A percentile compares a stretch with the other conserved stretches of the same genome.
These are phyloP conservation scores for Hemileccinum impolitum DNA, from an alignment of 768 basidiomycete genomes.

Conservation along the genomic window DNA sequence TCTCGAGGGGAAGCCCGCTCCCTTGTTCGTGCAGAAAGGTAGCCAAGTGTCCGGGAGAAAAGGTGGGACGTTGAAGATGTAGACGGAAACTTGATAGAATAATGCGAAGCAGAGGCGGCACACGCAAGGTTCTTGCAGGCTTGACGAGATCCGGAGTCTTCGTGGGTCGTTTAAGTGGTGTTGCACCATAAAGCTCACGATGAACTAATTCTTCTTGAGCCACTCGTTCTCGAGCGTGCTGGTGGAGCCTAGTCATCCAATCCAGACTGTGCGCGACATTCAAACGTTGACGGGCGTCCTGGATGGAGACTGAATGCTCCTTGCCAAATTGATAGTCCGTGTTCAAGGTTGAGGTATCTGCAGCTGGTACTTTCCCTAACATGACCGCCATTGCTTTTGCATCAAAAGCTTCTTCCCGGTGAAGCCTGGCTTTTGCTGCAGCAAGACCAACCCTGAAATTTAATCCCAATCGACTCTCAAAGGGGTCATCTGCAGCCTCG, in stretches of 20 bases:
- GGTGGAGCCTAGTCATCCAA: constrained; percentile 61
- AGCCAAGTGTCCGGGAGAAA: constrained; percentile 50
- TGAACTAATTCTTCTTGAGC: constrained; percentile 47
- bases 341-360: constrained; percentile 36
- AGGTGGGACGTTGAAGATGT: constrained; percentile 55
- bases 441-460: constrained; percentile 71
- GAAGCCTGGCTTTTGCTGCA: constrained; percentile 66
- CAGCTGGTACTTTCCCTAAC: constrained; percentile 24
- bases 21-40: constrained; percentile 69
- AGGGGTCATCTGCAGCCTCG: constrained; percentile 81
- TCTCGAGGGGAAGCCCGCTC: constrained; percentile 61
- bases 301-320: constrained; percentile 62
- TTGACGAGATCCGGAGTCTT: constrained; percentile 44
- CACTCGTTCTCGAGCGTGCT: constrained; percentile 44
- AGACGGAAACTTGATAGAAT: constrained; percentile 59
- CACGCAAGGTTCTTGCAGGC: constrained; percentile 30
- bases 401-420: constrained; percentile 76
- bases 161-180: constrained; percentile 27
- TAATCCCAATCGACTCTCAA: constrained; percentile 73
- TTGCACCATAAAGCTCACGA: constrained; percentile 42
- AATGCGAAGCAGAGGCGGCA: constrained; percentile 70
- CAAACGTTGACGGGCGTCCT: constrained; percentile 69
- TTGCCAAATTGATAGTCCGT: constrained; percentile 62
- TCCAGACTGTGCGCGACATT: constrained; percentile 66
- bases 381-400: constrained; percentile 72